phyloP scores from a whole-genome alignment of 352 stramenopile species.

The Globisporangium nunn region DNA sequence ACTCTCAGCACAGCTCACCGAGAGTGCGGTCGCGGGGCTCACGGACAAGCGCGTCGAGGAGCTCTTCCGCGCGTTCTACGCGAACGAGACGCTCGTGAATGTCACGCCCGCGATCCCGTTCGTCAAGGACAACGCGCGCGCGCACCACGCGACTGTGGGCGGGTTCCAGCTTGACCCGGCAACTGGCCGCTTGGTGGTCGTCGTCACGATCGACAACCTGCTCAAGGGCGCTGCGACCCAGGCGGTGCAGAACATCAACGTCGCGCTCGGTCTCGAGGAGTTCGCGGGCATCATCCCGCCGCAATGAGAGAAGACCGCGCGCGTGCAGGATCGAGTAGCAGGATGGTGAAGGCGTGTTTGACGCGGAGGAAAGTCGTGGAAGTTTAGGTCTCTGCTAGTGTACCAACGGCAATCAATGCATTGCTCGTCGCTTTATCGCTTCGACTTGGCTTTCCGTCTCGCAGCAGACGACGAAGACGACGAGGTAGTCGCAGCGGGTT shows the following conservation, averaged over 20 bases:
- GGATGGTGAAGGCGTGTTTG: background rate
- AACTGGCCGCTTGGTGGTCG: constrained; percentile 80
- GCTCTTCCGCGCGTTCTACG: constrained; percentile 79
- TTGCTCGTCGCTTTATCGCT: constrained; percentile 9
- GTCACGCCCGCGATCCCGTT: constrained; percentile 57
- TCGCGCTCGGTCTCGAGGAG: constrained; percentile 88
- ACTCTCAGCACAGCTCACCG: constrained; percentile 71
- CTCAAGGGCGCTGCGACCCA: constrained; percentile 92
- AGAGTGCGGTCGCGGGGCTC: constrained; percentile 27
- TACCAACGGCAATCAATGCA: background rate
- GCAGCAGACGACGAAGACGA: constrained; percentile 2
- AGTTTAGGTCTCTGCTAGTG: background rate
- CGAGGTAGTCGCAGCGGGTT: constrained; percentile 12
- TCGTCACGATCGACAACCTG: constrained; percentile 92
- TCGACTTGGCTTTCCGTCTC: constrained; percentile 16
- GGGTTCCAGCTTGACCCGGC: constrained; percentile 86
- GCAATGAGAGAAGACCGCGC: background rate
- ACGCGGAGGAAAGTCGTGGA: background rate
- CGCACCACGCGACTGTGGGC: constrained; percentile 75
- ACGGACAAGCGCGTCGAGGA: constrained; percentile 67
- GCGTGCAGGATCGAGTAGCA: background rate
- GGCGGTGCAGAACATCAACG: constrained; percentile 93
- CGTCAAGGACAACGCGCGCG: constrained; percentile 71
- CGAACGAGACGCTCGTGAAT: constrained; percentile 78
- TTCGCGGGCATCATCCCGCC: constrained; percentile 52